These are phyloP conservation scores for Paramecium octaurelia DNA, from an alignment of 73 alveolate genomes.

Conservation along the genomic window DNA sequence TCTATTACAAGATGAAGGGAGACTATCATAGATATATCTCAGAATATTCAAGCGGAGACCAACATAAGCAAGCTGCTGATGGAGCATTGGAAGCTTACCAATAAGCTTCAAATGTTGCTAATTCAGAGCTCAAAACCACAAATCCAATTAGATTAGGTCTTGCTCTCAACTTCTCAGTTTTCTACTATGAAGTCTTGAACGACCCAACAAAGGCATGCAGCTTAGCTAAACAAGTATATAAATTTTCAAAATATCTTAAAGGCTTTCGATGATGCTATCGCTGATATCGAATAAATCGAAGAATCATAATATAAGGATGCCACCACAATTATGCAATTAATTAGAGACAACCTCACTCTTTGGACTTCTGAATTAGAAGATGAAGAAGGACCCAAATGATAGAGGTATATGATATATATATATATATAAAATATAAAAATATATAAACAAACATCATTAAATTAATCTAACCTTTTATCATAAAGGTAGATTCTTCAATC, in stretches of 20 bases:
- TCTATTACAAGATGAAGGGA: slow-evolving; percentile 94
- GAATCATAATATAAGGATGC: slow-evolving; percentile 88
- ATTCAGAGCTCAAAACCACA: slow-evolving; percentile 81
- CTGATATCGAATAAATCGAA: slow-evolving; percentile 82
- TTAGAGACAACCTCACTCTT: slow-evolving; percentile 84
- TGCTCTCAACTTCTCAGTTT: slow-evolving; percentile 92
- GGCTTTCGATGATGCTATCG: slow-evolving; percentile 88
- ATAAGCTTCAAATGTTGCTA: slow-evolving; percentile 79
- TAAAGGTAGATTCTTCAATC: not conserved
- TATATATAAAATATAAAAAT: not conserved
- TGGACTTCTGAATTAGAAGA: slow-evolving; percentile 78
- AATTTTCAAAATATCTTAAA: not conserved
- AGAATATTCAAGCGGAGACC: slow-evolving; percentile 85
- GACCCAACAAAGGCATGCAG: slow-evolving; percentile 80
- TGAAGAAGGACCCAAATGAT: slow-evolving; percentile 54
- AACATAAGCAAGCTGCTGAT: slow-evolving; percentile 76
- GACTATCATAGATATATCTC: slow-evolving; percentile 94
- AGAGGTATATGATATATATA: not conserved
- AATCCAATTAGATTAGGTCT: slow-evolving; percentile 90
- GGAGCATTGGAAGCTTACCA: slow-evolving; percentile 86
- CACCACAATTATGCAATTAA: slow-evolving; percentile 80
- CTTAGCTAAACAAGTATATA: slow-evolving; percentile 64
- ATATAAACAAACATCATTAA: not conserved
- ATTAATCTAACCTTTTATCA: not conserved
- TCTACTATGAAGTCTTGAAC: slow-evolving; percentile 86